Evolutionary conservation across 441 rosid genomes (phyloP).

Genomic region (Hura crepitans): DNA sequence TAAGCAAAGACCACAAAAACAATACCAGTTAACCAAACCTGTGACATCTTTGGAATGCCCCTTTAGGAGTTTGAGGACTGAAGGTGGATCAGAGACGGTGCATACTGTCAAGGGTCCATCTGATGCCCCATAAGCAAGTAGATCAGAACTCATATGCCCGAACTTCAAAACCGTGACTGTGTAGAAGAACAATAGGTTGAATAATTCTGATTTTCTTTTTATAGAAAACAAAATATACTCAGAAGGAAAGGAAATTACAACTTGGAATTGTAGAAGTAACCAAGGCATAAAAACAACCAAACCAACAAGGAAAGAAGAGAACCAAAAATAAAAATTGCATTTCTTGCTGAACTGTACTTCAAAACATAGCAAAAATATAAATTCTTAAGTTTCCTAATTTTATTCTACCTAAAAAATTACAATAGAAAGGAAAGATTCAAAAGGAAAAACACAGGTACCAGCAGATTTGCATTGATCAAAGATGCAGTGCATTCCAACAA

Average conservation of each 20-base stretch:
- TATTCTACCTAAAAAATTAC: neutral
- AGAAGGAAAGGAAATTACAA: neutral
- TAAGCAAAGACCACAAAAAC: conserved; percentile 41
- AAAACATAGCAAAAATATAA: neutral
- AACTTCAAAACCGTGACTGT: conserved; percentile 92
- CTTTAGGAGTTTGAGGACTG: conserved; percentile 54
- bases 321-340: neutral
- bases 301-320: neutral
- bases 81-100: conserved; percentile 69
- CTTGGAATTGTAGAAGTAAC: neutral
- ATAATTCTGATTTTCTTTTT: conserved; percentile 4
- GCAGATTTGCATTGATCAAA: conserved; percentile 95
- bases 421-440: conserved; percentile 1
- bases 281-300: neutral
- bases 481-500: conserved; percentile 94
- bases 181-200: conserved; percentile 25
- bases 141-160: conserved; percentile 89
- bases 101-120: conserved; percentile 92
- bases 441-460: conserved; percentile 38
- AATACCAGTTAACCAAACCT: conserved; percentile 90
- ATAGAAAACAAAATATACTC: neutral
- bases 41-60: conserved; percentile 98
- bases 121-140: conserved; percentile 89
- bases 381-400: neutral
- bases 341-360: conserved; percentile 4